Base-by-base conservation (phyloP, 352 stramenopile species). In the Albugo laibachii region DNA sequence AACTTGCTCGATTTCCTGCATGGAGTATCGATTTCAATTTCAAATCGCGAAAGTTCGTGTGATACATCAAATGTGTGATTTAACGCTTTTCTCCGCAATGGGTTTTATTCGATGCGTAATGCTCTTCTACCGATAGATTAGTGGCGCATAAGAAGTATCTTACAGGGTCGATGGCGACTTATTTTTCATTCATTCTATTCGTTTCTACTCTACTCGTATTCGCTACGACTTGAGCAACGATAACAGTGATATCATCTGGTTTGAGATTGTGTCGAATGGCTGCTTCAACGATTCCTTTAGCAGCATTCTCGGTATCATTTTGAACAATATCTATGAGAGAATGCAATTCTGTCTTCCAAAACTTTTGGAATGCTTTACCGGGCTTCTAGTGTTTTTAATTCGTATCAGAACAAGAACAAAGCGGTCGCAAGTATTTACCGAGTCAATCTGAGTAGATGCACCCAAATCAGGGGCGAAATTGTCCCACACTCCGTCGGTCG, bases 401-500 rank as follows among this genome's bases (percentile, higher is more conserved):
- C 3, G 19, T 41, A 10, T 43, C 20, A 19, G 16, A 19, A 19
- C 38, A 24, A 43, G 38, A 47, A 5, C 4, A 36, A 18, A 53
- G 48, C 8, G 1, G 20, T 10, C 16, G 31, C 15, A 36, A 18
- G 13, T 43, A n/a, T 69, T 6, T 60, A 86, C 73, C 41, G 73
- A 72, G 35, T 73, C 76, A 42, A 73, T 72, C 8, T 64, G 52
- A 31, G 65, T 54, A 14, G 66, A 38, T 40, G 61, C 63, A 38
- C 68, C 49, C 0, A 86, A 61, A 40, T 78, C 60, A 0, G 65
- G 59, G 8, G 67, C 55, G 50, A 86, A 86, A 53, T 86, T 86
- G 56, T 86, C 74, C 74, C 74, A 86, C 15, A 86, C 72, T 19
- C 74, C 74, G 56, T 86, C 74, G 5, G 74, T 84, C n/a, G 74